Evolutionary conservation across 192 early-diverging fungal species (phyloP), one percentile per base, ranked within the genome.

Genomic region (Podila horticola): DNA sequence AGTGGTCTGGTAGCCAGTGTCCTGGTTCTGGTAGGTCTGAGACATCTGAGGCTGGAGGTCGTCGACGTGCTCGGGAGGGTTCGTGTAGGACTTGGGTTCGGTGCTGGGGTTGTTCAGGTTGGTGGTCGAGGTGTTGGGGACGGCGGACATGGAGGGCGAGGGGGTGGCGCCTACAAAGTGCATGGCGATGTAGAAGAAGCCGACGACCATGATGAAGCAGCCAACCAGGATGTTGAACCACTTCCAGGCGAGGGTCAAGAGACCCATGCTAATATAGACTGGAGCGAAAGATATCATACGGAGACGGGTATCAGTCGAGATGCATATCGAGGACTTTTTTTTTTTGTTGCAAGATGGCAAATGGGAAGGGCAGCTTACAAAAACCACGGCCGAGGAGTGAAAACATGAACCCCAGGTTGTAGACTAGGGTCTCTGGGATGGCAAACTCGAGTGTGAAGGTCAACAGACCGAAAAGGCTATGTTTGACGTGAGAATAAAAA

Each of bases 171-270:
- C 74, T 26, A 45, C 51, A 51, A 60, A 75, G 62, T 75, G 74
- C 74, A 75, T 64, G 61, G 26, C 66, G 50, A 75, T 38, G 62
- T 69, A 75, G 28, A 75, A 58, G n/a, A 75, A 11, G 36, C 74
- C 74, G 20, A 69, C 10, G 36, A 13, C 62, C 74, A 75, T 75
- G 74, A 75, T 57, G 31, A 75, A 22, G 34, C 62, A 62, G 22
- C 74, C 74, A 15, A 75, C 62, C 38, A 75, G 13, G 55, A 75
- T 75, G 67, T 75, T 75, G 74, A 67, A 75, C 74, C 74, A 75
- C 49, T 50, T 64, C 67, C 67, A 69, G 24, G 74, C 61, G 8
- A 75, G 55, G 62, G 51, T 64, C 36, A 74, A 30, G 12, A 62
- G 8, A 33, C 72, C 72, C 26, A 66, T 66, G 41, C 71, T 73